Evolutionary conservation across 108 stramenopile genomes (phyloP), one percentile per base, ranked within the genome.

Genomic region (Stephanodiscus minutulus): DNA sequence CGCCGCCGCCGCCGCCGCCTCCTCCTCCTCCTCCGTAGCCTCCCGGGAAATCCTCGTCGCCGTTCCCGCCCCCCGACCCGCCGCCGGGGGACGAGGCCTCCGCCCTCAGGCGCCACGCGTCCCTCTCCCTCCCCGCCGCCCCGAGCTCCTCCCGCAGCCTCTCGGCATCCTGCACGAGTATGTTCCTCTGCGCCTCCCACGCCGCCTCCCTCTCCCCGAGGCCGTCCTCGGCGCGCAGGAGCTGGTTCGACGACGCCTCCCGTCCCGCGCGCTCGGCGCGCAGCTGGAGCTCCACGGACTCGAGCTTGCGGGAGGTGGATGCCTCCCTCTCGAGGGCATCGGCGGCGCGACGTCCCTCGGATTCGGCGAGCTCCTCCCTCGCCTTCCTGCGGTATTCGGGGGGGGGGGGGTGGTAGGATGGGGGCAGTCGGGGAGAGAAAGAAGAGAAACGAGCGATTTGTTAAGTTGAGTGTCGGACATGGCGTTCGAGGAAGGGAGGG

Each of bases 261-360:
- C 87, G 79, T 33, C 91, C 94, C 7, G 94, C 91, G 22, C 82
- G 78, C 81, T 93, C 94, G 12, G 91, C 94, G 43, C 86, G 84
- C 29, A 96, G 87, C 43, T 93, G 88, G 33, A 96, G 74, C 66
- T 91, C 91, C 3, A 93, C 74, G 18, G 77, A 82, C 57, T 88
- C 83, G 10, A 91, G 86, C 47, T 80, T 77, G 0, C 95, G 86
- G 44, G 87, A 85, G 62, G 90, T 88, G 55, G 82, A 78, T 5
- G 95, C 95, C 71, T 96, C 95, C 15, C 95, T 79, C 71, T 93
- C 92, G 27, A 96, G 73, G 2, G 92, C 95, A 64, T 96, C 95
- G 13, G 89, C 69, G 17, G 90, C 90, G 22, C 91, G 64, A 9
- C 93, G 86, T 7, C 93, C 93, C 72, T 94, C 91, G 17, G 88